Base-by-base conservation (phyloP, 192 early-diverging fungal species). In the Linnemannia zychae region DNA sequence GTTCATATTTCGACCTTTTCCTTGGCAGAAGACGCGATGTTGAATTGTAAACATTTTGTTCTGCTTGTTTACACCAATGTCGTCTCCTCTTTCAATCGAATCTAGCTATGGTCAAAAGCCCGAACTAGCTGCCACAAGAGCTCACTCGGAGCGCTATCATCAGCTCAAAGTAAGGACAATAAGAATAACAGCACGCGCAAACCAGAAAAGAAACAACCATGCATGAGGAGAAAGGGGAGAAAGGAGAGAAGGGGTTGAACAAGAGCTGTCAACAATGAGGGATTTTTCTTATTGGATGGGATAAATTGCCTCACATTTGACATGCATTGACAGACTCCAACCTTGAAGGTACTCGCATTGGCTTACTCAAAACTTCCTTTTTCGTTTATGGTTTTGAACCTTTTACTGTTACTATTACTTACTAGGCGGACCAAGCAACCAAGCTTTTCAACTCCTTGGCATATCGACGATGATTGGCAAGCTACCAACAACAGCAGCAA, bases 401-500 rank as follows among this genome's bases (percentile, higher is more conserved):
- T 71, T 65, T 18, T 22, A 52, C 48, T 34, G 24, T 16, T 53
- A 38, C n/a, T n/a, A n/a, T n/a, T n/a, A n/a, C n/a, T 40, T 77
- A 46, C 68, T 40, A 84, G 82, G 82, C 82, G 5, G 77, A 84
- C 68, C 82, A 84, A 71, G 82, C 82, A 53, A 73, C 76, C 33
- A 84, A 84, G 68, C 60, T 84, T 0, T 84, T 84, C 47, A 77
- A 84, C 7, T 79, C 82, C 77, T 84, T 84, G 82, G 82, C 82
- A 67, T 77, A 84, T 44, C 82, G 82, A 53, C 76, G 82, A 79
- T 84, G 68, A 84, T 37, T n/a, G n/a, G n/a, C n/a, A n/a, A n/a
- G n/a, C n/a, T 44, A 44, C 40, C 4, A 44, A 44, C 40, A 44
- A 57, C n/a, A 28, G 11, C 57, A 63, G 12, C 40, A 28, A 63